Evolutionary conservation across 345 rosid genomes (phyloP).

Genomic region (Raphanus sativus): DNA sequence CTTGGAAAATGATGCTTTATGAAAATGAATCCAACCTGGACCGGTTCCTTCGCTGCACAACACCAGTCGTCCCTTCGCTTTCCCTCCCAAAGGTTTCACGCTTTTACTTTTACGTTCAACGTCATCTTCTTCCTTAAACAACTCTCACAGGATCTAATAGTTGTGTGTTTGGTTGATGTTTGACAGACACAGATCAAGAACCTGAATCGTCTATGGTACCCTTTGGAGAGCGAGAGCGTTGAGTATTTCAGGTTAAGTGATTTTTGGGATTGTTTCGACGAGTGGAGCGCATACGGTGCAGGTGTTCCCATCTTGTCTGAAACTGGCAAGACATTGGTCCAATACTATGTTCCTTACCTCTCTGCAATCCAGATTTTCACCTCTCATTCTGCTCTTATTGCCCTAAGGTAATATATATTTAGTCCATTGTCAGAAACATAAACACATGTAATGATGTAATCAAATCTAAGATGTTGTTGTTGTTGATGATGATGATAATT

Average conservation of each 20-base stretch:
- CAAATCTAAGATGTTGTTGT: constrained; percentile 24
- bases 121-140: not conserved
- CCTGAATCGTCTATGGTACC: constrained; percentile 79
- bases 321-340: constrained; percentile 72
- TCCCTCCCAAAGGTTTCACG: constrained; percentile 31
- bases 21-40: constrained; percentile 36
- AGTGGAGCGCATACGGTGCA: constrained; percentile 99
- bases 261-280: constrained; percentile 86
- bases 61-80: constrained; percentile 28
- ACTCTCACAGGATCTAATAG: constrained; percentile 7
- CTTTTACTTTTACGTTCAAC: not conserved
- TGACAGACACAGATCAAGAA: constrained; percentile 75
- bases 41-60: constrained; percentile 31
- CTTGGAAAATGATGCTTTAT: constrained; percentile 9
- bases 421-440: not conserved
- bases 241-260: constrained; percentile 77
- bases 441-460: not conserved
- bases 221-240: constrained; percentile 70
- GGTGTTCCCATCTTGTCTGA: constrained; percentile 73
- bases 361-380: constrained; percentile 94
- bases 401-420: constrained; percentile 48
- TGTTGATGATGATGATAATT: constrained; percentile 16
- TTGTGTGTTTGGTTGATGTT: not conserved
- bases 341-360: constrained; percentile 94
- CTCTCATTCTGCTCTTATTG: constrained; percentile 56